phyloP scores from a whole-genome alignment of 352 stramenopile genomes.

The Elongisporangium senticosum region DNA sequence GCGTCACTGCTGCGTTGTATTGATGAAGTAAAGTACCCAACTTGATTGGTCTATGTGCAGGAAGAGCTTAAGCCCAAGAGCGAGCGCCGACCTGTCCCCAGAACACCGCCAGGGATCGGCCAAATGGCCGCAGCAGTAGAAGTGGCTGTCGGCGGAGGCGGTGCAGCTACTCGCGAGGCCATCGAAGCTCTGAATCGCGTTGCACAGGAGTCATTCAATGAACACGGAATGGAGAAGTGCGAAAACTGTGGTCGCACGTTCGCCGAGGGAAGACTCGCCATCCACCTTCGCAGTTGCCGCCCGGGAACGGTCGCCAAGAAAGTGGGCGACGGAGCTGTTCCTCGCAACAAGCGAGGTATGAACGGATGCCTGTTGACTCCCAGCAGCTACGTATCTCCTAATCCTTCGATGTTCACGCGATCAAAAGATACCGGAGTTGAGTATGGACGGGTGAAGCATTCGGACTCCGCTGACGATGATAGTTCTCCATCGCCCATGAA shows the following conservation, averaged over 20 bases:
- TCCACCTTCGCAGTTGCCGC: conserved; percentile 59
- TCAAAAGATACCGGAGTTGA: conserved; percentile 20
- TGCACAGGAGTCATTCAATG: conserved; percentile 61
- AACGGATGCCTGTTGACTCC: neutral
- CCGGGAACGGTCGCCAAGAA: conserved; percentile 38
- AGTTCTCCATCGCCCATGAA: neutral
- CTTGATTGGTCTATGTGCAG: conserved; percentile 6
- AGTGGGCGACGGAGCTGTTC: conserved; percentile 39
- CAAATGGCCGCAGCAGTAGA: conserved; percentile 13
- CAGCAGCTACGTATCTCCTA: neutral
- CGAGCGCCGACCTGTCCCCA: conserved; percentile 57
- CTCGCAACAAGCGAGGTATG: conserved; percentile 51
- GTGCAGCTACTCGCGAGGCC: conserved; percentile 41
- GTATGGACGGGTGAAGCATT: conserved; percentile 10
- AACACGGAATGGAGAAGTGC: conserved; percentile 77
- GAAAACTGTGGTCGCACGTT: conserved; percentile 71
- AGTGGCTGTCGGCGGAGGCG: conserved; percentile 2
- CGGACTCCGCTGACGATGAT: neutral
- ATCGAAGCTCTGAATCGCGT: conserved; percentile 65
- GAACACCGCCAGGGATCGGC: conserved; percentile 48
- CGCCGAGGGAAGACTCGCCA: conserved; percentile 61
- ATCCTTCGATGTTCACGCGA: too few relatives aligned
- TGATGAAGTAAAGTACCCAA: neutral
- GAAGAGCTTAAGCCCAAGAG: conserved; percentile 63
- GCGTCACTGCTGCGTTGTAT: too few relatives aligned